Evolutionary conservation across 2,329 filamentous ascomycete species (phyloP), one percentile per base, ranked within the genome.

Genomic region (Diplodia intermedia): DNA sequence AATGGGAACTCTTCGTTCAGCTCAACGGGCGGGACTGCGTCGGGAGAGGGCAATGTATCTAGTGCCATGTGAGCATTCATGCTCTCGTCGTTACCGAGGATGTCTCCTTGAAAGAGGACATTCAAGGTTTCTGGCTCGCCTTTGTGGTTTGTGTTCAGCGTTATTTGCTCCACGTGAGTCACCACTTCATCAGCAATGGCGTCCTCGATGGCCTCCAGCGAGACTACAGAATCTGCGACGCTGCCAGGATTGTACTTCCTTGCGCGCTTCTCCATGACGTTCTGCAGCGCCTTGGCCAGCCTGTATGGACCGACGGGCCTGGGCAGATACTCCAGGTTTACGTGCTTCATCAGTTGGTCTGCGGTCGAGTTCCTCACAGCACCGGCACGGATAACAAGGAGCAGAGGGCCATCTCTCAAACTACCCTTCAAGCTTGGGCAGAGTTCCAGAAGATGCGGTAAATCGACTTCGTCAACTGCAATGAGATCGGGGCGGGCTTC

Each of bases 301-400:
- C 81, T 81, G 63, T 76, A 74, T 6, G 80, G 79, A 6, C 80
- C 80, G 55, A 79, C 79, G 8, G 78, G 77, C 55, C 80, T 76
- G 7, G 75, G 75, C 2, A 81, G 71, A 36, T 78, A 76, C 55
- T 80, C 79, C 6, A 77, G 71, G 9, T 74, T 72, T 8, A 69
- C 71, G n/a, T 55, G 68, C 26, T 70, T 70, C 11, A 69, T 61
- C 20, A 63, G 55, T 1, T 56, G 57, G 26, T 71, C 70, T 29
- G 70, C 49, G n/a, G 61, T 18, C 3, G 52, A 33, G 54, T 33
- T 70, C 69, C 36, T 68, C 3, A 23, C 20, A 8, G 66, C 15
- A n/a, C 50, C 47, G n/a, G 66, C 56, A 12, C 66, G 66, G 18
- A 53, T 29, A 9, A 68, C 57, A 1, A 63, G 38, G 36, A 68